Evolutionary conservation across 768 basidiomycete genomes (phyloP).

Genomic region (Boletus barrowsii): DNA sequence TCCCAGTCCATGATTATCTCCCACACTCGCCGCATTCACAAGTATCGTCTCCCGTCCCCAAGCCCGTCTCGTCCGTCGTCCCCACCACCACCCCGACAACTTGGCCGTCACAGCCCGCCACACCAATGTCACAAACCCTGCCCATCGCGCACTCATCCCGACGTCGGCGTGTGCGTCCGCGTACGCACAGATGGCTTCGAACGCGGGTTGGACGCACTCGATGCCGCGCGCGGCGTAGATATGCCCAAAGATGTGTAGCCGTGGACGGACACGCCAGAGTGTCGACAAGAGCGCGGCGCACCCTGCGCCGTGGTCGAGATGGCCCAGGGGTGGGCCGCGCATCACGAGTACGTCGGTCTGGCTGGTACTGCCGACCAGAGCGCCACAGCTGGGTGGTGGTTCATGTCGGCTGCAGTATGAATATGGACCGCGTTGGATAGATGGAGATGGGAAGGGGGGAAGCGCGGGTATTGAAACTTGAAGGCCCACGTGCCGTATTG

Average conservation of each 20-base stretch:
- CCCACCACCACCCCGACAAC: conserved; percentile 6
- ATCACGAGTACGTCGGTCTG: conserved; percentile 41
- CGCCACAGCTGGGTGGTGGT: neutral
- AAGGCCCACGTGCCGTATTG: conserved; percentile 25
- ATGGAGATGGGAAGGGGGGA: neutral
- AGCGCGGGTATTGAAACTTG: conserved; percentile 8
- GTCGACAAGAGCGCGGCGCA: conserved; percentile 33
- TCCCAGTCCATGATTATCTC: conserved; percentile 14
- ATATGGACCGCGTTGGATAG: neutral
- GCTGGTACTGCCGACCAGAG: conserved; percentile 31
- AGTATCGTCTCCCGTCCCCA: conserved; percentile 24
- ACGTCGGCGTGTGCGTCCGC: neutral
- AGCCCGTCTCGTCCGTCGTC: conserved; percentile 3
- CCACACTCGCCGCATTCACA: conserved; percentile 32
- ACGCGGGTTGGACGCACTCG: conserved; percentile 29
- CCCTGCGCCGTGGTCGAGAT: conserved; percentile 32
- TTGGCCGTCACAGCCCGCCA: conserved; percentile 10
- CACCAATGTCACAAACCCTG: conserved; percentile 13
- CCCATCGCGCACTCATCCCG: conserved; percentile 9
- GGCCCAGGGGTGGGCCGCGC: conserved; percentile 39
- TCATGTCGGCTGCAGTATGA: neutral
- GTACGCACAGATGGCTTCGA: conserved; percentile 26
- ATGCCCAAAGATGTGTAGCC: conserved; percentile 42
- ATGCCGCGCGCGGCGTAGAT: conserved; percentile 38
- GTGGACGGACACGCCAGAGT: conserved; percentile 35